Percentiles rank a stretch among this genome's conserved stretches.
phyloP scores from a whole-genome alignment of 805 yeast species.

The Hemisphaericaspora nanyangensis region DNA sequence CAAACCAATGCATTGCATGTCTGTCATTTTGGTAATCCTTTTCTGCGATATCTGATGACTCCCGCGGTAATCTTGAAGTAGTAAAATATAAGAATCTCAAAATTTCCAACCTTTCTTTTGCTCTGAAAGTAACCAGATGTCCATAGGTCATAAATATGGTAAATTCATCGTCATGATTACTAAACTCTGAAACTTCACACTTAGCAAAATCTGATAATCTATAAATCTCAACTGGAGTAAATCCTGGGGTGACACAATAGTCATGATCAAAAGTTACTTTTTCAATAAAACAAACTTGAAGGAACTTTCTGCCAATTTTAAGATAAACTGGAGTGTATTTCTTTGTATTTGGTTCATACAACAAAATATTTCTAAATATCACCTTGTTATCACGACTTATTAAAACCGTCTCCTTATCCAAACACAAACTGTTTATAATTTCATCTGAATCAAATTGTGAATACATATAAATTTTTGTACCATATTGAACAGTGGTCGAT shows the following conservation, averaged over 20 bases:
- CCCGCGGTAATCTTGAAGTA: constrained; percentile 42
- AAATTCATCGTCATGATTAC: constrained; percentile 25
- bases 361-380: constrained; percentile 32
- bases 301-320: constrained; percentile 64
- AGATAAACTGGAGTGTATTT: constrained; percentile 57
- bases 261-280: constrained; percentile 15
- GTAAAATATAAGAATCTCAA: constrained; percentile 67
- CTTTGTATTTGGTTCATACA: constrained; percentile 47
- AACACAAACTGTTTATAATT: constrained; percentile 31
- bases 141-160: constrained; percentile 27
- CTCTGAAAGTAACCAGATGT: constrained; percentile 25
- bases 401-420: constrained; percentile 30
- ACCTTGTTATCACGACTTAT: constrained; percentile 37
- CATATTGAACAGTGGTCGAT: constrained; percentile 13
- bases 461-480: constrained; percentile 23
- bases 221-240: constrained; percentile 33
- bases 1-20: constrained; percentile 39
- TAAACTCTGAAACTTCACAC: constrained; percentile 30
- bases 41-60: constrained; percentile 22
- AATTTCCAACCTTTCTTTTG: constrained; percentile 50
- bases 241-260: constrained; percentile 21
- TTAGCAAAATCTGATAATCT: constrained; percentile 29
- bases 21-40: constrained; percentile 16
- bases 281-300: constrained; percentile 47
- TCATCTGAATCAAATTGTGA: constrained; percentile 32